These are phyloP conservation scores for Tylopilus plumbeoviolaceoides DNA, from an alignment of 768 basidiomycete species.

Conservation along the genomic window DNA sequence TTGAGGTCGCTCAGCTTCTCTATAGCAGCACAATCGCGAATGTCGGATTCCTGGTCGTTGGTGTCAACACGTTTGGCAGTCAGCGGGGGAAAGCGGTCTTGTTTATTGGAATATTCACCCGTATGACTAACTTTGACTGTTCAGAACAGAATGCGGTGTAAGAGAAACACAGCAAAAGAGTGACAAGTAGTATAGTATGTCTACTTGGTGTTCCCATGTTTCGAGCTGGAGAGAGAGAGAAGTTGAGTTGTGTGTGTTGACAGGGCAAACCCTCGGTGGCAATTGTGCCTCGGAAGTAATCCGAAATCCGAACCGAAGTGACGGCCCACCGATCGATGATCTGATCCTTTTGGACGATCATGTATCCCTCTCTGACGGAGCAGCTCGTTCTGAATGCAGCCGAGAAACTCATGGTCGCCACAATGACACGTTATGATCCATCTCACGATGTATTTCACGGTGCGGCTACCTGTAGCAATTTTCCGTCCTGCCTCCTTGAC, in stretches of 20 bases:
- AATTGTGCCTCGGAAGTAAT: slow-evolving; percentile 9
- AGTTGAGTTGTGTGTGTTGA: background rate
- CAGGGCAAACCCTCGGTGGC: background rate
- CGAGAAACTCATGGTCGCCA: slow-evolving; percentile 65
- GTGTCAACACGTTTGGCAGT: slow-evolving; percentile 8
- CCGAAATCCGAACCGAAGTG: slow-evolving; percentile 23
- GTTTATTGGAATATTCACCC: slow-evolving; percentile 23
- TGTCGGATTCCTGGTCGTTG: slow-evolving; percentile 38
- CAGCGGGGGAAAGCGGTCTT: background rate
- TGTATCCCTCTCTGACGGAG: slow-evolving; percentile 52
- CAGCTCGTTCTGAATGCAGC: slow-evolving; percentile 50
- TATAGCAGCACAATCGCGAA: slow-evolving; percentile 39
- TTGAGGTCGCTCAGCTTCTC: slow-evolving; percentile 56
- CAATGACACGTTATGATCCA: slow-evolving; percentile 75
- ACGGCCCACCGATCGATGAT: background rate
- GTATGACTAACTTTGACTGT: slow-evolving; percentile 25
- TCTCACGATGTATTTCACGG: slow-evolving; percentile 81
- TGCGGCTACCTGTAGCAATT: slow-evolving; percentile 31
- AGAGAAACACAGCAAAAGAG: slow-evolving; percentile 40
- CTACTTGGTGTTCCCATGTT: slow-evolving; percentile 19
- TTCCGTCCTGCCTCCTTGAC: slow-evolving; percentile 3
- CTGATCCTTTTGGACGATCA: background rate
- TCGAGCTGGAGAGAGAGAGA: background rate
- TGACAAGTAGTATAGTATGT: slow-evolving; percentile 32
- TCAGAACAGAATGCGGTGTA: slow-evolving; percentile 18